Evolutionary conservation across 1,284 basidiomycete species (phyloP), one percentile per base, ranked within the genome.

Genomic region (Ganoderma lucidum): DNA sequence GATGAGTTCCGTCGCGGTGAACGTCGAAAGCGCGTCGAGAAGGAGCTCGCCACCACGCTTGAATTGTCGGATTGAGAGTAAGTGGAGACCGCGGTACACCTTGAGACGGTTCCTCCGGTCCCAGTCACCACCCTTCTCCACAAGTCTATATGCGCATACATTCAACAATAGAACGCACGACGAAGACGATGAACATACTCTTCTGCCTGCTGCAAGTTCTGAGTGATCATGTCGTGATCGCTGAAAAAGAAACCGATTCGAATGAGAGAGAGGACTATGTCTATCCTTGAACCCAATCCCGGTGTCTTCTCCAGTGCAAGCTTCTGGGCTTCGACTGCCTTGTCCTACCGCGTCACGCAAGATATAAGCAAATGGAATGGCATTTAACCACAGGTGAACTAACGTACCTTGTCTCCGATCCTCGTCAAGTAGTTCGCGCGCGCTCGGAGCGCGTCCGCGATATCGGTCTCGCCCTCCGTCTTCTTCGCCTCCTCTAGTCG

Each of bases 101-200:
- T 99, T 99, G 74, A 99, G 89, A 59, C 97, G 89, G 80, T 99
- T 99, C 41, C 96, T 89, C 67, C 98, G 87, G 81, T 99, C 97
- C 97, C 97, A 99, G 81, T 99, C 97, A 60, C 98, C 97, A 2
- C 98, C 97, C 79, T 96, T 90, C 76, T 99, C 96, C 63, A 99
- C 94, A 44, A 98, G 84, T 71, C 95, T 97, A 77, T 5, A 59
- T 19, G 32, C 23, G 35, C 6, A 30, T 44, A 15, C 6, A 28
- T 51, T 53, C 48, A 68, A 62, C 6, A 28, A 45, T 10, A n/a
- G 14, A 41, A 23, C 32, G 23, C 48, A 15, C 2, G 1, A n/a
- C 3, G 63, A 23, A 12, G 8, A n/a, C 48, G 42, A 55, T 37
- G 66, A 10, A 85, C 90, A 71, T 72, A 96, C 94, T 91, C 88